Base-by-base conservation (phyloP, 2,329 filamentous ascomycete species). In the Trichoderma koningii region DNA sequence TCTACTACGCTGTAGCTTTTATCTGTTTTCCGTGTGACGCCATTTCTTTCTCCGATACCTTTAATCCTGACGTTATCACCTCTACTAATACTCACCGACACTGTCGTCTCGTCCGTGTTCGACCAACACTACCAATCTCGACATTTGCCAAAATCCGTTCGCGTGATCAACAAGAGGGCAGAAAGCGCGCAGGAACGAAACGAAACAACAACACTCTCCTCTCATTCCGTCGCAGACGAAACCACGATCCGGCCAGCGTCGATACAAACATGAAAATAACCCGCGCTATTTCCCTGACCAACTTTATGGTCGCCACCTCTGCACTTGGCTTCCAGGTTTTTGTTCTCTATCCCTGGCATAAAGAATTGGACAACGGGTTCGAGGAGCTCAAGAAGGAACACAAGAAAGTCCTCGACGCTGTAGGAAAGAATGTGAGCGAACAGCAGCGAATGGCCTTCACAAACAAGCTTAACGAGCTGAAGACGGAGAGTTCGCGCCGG, bases 291-390 rank as follows among this genome's bases (percentile, higher is more conserved):
- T 61, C 57, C 21, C 34, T 61, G 47, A 61, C 57, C 57, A 61
- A 61, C 34, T 61, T 61, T 17, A 61, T 61, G 57, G 57, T 61
- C 57, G 57, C 57, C 17, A 51, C 21, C 30, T 61, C 57, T 21
- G 57, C 57, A 6, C 57, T 61, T 21, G 57, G 57, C 47, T 61
- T 61, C n/a, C 57, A 61, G 41, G 57, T 61, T n/a, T 61, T 61
- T 44, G 57, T 61, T 12, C 34, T 61, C 4, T 61, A 61, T 12
- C 57, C 57, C 17, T 61, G 57, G 57, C 57, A 61, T 23, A 61
- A 61, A 5, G 57, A 61, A 30, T 21, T 61, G 2, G 57, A 61
- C 47, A 45, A 50, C n/a, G 57, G 57, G 7, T 61, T 61, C 30
- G 57, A 61, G 21, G 57, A 61, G 10, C 57, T 61, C 21, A 61